Percentiles rank a stretch among this genome's conserved stretches.
phyloP scores from a whole-genome alignment of 2,329 filamentous ascomycete genomes.

The Atkinsonella texensis region DNA sequence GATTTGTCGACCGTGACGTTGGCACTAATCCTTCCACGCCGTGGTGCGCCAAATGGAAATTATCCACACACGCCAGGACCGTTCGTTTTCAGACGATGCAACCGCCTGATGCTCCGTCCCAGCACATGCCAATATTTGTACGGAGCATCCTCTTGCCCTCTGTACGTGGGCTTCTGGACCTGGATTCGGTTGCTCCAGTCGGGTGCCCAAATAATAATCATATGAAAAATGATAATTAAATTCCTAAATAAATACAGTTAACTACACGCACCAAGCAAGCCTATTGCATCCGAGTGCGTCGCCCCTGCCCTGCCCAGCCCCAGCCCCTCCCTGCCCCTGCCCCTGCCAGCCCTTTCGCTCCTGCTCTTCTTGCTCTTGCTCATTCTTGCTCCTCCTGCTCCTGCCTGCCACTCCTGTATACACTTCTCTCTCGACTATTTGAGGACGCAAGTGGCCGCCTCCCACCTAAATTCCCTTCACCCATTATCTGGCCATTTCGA shows the following conservation, averaged over 20 bases:
- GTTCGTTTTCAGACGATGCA: too few species aligned
- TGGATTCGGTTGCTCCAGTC: not conserved
- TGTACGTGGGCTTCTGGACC: not conserved
- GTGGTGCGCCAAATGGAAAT: not conserved
- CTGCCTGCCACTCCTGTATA: not conserved
- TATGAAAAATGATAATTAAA: too few species aligned
- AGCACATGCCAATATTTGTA: not conserved
- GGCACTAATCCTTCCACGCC: not conserved
- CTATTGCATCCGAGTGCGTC: too few species aligned
- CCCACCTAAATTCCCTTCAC: constrained; percentile 1
- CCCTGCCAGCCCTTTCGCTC: not conserved
- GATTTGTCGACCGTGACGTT: not conserved
- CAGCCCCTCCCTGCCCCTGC: not conserved
- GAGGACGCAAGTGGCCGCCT: constrained; percentile 6
- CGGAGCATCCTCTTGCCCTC: not conserved
- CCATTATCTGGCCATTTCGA: constrained; percentile 8
- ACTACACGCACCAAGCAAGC: too few species aligned
- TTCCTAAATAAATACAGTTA: too few species aligned
- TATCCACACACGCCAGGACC: not conserved
- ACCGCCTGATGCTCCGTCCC: not conserved
- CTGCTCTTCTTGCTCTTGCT: not conserved
- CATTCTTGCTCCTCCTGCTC: not conserved
- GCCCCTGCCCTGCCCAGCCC: not conserved
- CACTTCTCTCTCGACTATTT: constrained; percentile 6
- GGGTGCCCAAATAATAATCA: not conserved